These are phyloP conservation scores for Microsporum audouinii DNA, from an alignment of 2,329 filamentous ascomycete species.

Conservation along the genomic window DNA sequence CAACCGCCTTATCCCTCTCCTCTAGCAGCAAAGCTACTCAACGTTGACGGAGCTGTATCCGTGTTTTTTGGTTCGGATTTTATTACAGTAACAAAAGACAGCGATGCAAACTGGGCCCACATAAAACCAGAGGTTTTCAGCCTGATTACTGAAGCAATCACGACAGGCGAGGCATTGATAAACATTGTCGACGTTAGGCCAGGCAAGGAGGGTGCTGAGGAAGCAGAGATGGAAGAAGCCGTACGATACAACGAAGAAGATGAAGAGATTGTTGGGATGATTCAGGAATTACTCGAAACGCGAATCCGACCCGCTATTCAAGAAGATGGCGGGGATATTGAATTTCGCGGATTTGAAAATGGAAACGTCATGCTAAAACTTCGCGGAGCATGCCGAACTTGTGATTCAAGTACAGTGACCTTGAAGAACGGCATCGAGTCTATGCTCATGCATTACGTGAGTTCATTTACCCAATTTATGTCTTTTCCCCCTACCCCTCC, in stretches of 20 bases:
- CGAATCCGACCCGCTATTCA: constrained; percentile 91
- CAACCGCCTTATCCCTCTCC: constrained; percentile 82
- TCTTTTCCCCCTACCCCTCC: neutral
- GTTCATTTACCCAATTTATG: constrained; percentile 27
- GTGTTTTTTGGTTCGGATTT: constrained; percentile 94
- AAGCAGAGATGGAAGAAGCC: constrained; percentile 45
- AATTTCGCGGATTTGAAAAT: constrained; percentile 79
- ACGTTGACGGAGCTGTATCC: constrained; percentile 84
- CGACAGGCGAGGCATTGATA: constrained; percentile 70
- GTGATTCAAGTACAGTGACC: constrained; percentile 92
- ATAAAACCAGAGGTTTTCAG: constrained; percentile 92
- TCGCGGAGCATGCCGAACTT: constrained; percentile 85
- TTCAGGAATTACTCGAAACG: constrained; percentile 93
- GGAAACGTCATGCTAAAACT: constrained; percentile 80
- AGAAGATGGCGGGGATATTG: constrained; percentile 95
- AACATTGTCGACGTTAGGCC: constrained; percentile 53
- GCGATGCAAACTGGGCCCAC: constrained; percentile 83
- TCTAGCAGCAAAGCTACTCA: constrained; percentile 79
- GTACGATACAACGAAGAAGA: constrained; percentile 81
- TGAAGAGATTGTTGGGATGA: constrained; percentile 92
- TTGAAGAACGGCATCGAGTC: constrained; percentile 96
- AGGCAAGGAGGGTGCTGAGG: constrained; percentile 30
- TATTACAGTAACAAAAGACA: constrained; percentile 89
- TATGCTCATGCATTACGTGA: constrained; percentile 93
- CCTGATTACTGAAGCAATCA: constrained; percentile 85